These are phyloP conservation scores for Arachis monticola DNA, from an alignment of 331 rosid genomes.

Conservation along the genomic window DNA sequence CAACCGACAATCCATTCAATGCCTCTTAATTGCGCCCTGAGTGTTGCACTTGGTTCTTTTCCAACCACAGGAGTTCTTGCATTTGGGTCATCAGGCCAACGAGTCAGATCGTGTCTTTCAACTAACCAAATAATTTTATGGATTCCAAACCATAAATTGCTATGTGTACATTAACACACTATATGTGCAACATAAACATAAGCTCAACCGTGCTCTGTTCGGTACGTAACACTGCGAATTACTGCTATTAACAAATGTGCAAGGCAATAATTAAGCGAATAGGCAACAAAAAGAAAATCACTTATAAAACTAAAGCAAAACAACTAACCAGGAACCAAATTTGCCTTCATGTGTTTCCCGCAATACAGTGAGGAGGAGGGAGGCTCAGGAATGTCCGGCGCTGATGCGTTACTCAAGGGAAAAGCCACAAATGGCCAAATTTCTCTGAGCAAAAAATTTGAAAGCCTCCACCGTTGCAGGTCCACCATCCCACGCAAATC, in stretches of 20 bases:
- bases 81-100: no score
- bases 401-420: constrained; percentile 76
- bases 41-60: constrained; percentile 83
- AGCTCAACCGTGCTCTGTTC: no score
- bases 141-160: no score
- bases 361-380: constrained; percentile 91
- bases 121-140: no score
- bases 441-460: constrained; percentile 62
- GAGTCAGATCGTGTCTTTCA: no score
- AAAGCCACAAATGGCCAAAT: constrained; percentile 88
- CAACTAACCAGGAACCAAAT: constrained; percentile 78
- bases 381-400: constrained; percentile 76
- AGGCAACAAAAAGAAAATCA: no score
- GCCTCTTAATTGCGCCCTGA: constrained; percentile 79
- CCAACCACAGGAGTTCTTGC: constrained; percentile 81
- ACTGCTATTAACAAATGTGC: background rate
- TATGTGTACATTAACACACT: no score
- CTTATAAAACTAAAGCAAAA: background rate
- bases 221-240: no score
- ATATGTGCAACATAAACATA: no score
- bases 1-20: constrained; percentile 86
- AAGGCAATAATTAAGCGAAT: no score
- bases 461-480: constrained; percentile 61
- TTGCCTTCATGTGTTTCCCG: constrained; percentile 75
- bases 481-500: constrained; percentile 73